phyloP scores from a whole-genome alignment of 2,329 filamentous ascomycete species.

The Aspergillus sp. region DNA sequence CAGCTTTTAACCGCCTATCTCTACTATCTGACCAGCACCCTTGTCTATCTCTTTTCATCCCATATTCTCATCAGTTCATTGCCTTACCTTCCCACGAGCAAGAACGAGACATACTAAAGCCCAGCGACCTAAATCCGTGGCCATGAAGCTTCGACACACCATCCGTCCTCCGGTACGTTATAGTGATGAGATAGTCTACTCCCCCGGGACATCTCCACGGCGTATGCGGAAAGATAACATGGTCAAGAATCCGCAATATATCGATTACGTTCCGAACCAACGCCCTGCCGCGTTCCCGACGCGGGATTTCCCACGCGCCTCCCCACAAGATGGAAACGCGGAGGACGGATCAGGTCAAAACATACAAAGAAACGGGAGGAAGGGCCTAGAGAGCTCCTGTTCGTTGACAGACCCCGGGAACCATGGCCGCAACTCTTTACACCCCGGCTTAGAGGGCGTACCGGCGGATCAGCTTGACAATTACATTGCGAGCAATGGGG shows the following conservation, averaged over 20 bases:
- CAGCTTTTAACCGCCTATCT: background rate
- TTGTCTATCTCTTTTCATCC: background rate
- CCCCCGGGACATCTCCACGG: constrained; percentile 21
- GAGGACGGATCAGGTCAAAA: background rate
- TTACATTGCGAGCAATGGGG: constrained; percentile 28
- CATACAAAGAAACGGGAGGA: background rate
- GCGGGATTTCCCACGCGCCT: constrained; percentile 22
- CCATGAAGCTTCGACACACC: constrained; percentile 34
- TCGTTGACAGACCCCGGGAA: background rate
- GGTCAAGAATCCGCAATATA: constrained; percentile 14
- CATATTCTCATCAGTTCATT: background rate
- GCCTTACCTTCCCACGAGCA: background rate
- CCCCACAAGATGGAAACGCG: background rate
- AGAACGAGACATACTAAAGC: background rate
- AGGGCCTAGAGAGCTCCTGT: background rate
- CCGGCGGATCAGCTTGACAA: constrained; percentile 20
- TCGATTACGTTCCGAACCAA: constrained; percentile 39
- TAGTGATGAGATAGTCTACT: constrained; percentile 17
- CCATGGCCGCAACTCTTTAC: background rate
- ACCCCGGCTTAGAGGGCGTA: constrained; percentile 11
- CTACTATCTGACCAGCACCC: background rate
- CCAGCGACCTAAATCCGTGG: background rate
- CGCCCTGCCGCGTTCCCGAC: constrained; percentile 46
- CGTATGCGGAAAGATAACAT: constrained; percentile 2
- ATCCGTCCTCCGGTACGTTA: constrained; percentile 24